Evolutionary conservation across 2,329 filamentous ascomycete genomes (phyloP), one percentile per base, ranked within the genome.

Genomic region (Fusarium sp.): DNA sequence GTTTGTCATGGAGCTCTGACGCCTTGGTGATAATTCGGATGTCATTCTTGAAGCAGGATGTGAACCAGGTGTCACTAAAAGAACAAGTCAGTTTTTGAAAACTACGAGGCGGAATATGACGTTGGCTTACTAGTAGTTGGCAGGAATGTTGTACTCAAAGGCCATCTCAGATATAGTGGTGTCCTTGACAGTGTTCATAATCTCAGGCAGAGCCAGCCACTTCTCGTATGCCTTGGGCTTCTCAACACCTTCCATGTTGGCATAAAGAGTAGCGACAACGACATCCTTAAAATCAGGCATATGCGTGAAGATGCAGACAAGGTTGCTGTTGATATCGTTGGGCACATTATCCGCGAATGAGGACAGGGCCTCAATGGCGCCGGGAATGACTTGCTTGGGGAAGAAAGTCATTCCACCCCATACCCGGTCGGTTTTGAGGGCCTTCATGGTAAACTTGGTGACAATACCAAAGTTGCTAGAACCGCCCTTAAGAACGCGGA

Each of bases 401-500:
- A 65, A 56, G 13, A 62, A 43, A 2, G 61, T 46, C 63, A 71
- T 71, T n/a, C 68, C 68, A 11, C 64, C 67, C 65, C 69, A 71
- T 34, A 71, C 45, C 10, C 38, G 43, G 13, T 59, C 61, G 19
- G 26, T 36, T 21, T 54, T 50, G 22, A 78, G 78, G 1, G 73
- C 71, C 9, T 66, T 57, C 57, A 77, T 55, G 53, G 77, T 70
- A 61, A 76, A 75, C 14, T 71, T 53, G 8, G 77, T 79, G 4
- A 76, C 66, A 51, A 78, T 70, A 43, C 81, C 83, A 46, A 84
- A 83, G 65, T 84, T 85, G 53, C 78, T 79, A 4, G 78, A 76
- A n/a, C 72, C 71, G 19, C 83, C 84, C 10, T 81, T 79, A 2
- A 84, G 75, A 5, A 84, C 84, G 66, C 78, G 80, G 69, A 76